Conservation (phyloP, 1,139 yeast genomes). For the Scheffersomyces illinoinensis region DNA sequence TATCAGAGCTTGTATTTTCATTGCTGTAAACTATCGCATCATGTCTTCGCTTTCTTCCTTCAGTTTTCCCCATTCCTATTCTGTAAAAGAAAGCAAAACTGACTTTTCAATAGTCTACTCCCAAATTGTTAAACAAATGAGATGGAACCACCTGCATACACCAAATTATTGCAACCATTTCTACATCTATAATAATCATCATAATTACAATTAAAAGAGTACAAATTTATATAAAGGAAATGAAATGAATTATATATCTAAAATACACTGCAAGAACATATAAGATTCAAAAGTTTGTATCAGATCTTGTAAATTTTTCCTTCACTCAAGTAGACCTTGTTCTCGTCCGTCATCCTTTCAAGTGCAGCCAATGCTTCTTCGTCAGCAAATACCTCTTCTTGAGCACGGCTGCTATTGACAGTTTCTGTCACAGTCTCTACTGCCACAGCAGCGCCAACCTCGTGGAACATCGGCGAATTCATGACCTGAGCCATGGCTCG, state of each 20-base stretch:
- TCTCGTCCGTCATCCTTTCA: constrained; percentile 51
- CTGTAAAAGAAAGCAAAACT: background rate
- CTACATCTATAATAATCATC: background rate
- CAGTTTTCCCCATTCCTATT: background rate
- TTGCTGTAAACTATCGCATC: background rate
- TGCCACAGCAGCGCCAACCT: constrained; percentile 41
- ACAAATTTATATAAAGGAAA: background rate
- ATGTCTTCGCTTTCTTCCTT: background rate
- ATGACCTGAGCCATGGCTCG: constrained; percentile 48
- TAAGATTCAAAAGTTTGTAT: background rate
- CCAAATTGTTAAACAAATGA: background rate
- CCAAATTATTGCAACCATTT: background rate
- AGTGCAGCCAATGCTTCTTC: constrained; percentile 59
- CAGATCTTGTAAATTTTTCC: constrained; percentile 63
- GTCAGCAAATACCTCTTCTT: constrained; percentile 58
- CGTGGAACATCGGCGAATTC: constrained; percentile 49
- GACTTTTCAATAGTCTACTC: background rate
- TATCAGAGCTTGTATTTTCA: background rate
- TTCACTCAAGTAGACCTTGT: constrained; percentile 60
- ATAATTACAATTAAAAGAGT: too few species aligned
- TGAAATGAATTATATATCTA: background rate
- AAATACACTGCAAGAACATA: background rate
- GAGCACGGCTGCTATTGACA: constrained; percentile 54
- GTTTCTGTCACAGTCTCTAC: constrained; percentile 42
- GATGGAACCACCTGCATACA: background rate